These are phyloP conservation scores for Fusarium anguioides DNA, from an alignment of 2,329 filamentous ascomycete species.

Conservation along the genomic window DNA sequence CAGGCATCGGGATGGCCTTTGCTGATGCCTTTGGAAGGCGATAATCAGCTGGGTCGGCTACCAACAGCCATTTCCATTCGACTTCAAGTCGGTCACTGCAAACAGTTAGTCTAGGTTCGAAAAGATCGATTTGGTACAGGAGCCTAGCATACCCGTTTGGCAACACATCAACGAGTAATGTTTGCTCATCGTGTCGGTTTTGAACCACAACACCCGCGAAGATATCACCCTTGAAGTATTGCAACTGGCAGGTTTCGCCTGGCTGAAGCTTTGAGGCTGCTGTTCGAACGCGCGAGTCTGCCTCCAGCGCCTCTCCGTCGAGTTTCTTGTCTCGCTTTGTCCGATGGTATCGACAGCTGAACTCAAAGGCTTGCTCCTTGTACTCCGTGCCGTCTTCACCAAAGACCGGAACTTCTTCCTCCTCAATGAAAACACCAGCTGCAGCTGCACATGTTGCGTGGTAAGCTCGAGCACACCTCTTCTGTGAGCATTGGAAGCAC, in stretches of 20 bases:
- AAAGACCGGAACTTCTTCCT: conserved; percentile 85
- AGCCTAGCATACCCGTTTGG: conserved; percentile 77
- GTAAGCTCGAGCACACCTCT: conserved; percentile 93
- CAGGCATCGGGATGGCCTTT: conserved; percentile 77
- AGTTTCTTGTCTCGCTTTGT: conserved; percentile 84
- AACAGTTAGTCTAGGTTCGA: conserved; percentile 53
- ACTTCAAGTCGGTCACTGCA: conserved; percentile 78
- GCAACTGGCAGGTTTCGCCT: conserved; percentile 87
- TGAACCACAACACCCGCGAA: conserved; percentile 90
- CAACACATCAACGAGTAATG: conserved; percentile 81
- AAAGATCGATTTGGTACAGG: background rate
- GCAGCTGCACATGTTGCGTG: conserved; percentile 94
- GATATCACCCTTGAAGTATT: conserved; percentile 85
- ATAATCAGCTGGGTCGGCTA: conserved; percentile 77
- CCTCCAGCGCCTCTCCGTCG: conserved; percentile 75
- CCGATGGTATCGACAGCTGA: conserved; percentile 94
- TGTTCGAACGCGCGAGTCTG: conserved; percentile 73
- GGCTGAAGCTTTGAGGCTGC: conserved; percentile 75
- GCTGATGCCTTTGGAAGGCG: conserved; percentile 79
- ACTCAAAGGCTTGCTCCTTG: conserved; percentile 89
- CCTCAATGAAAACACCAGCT: conserved; percentile 91
- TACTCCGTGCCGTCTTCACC: conserved; percentile 93
- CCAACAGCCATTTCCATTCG: conserved; percentile 84
- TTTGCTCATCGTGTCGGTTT: conserved; percentile 81
- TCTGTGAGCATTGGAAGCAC: conserved; percentile 95